These are phyloP conservation scores for Cordyceps cicadae DNA, from an alignment of 2,329 filamentous ascomycete species.

Conservation along the genomic window DNA sequence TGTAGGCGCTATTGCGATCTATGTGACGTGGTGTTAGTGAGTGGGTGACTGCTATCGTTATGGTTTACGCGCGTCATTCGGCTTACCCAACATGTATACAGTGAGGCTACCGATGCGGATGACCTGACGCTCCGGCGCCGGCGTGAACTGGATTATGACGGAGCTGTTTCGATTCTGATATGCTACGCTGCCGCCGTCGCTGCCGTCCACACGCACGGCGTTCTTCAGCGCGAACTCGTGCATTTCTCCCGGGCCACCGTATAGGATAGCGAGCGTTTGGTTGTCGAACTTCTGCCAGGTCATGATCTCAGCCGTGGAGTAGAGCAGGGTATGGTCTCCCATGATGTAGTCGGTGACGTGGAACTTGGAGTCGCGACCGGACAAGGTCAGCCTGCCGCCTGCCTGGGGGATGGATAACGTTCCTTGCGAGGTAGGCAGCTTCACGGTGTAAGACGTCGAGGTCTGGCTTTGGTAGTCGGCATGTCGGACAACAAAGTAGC, in stretches of 20 bases:
- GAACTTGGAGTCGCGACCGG: slow-evolving; percentile 58
- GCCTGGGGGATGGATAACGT: slow-evolving; percentile 50
- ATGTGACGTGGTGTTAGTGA: neutral
- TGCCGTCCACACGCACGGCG: slow-evolving; percentile 9
- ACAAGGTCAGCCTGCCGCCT: slow-evolving; percentile 47
- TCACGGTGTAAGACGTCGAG: slow-evolving; percentile 55
- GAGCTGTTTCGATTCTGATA: slow-evolving; percentile 14
- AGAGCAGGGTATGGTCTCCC: slow-evolving; percentile 50
- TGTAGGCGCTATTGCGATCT: slow-evolving; percentile 60
- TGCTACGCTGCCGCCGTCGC: slow-evolving; percentile 24
- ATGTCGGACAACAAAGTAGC: slow-evolving; percentile 63
- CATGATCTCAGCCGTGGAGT: slow-evolving; percentile 62
- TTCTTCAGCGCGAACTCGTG: slow-evolving; percentile 51
- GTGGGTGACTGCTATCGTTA: neutral
- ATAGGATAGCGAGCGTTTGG: slow-evolving; percentile 54
- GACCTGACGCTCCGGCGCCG: slow-evolving; percentile 21
- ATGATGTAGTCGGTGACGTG: slow-evolving; percentile 60
- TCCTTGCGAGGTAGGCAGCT: slow-evolving; percentile 50
- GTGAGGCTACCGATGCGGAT: slow-evolving; percentile 31
- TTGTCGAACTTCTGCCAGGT: slow-evolving; percentile 58
- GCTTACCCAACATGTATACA: slow-evolving; percentile 31
- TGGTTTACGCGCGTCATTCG: neutral
- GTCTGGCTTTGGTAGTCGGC: slow-evolving; percentile 51
- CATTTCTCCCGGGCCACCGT: slow-evolving; percentile 51
- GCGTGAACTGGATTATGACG: slow-evolving; percentile 25